Percentiles rank a stretch among this genome's conserved stretches.
Evolutionary conservation across 2,329 filamentous ascomycete genomes (phyloP).

Genomic region (Diplocarpon mali): DNA sequence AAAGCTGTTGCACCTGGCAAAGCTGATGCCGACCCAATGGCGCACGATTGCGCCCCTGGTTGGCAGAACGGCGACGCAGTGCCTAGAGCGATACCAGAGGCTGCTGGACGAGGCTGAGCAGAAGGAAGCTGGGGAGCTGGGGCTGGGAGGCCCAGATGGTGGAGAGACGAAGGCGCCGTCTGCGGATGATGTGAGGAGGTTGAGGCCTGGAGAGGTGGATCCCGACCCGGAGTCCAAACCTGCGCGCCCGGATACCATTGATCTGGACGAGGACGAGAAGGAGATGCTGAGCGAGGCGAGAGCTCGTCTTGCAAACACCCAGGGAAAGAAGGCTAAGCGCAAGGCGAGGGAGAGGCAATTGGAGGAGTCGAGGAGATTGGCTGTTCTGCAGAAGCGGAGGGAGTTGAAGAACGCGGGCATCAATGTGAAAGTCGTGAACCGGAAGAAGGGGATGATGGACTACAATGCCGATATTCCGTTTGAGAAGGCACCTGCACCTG

Average conservation of each 20-base stretch:
- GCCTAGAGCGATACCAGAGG: constrained; percentile 92
- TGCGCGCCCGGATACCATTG: constrained; percentile 89
- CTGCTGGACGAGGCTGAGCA: constrained; percentile 92
- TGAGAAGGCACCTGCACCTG: constrained; percentile 77
- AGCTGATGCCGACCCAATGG: constrained; percentile 99
- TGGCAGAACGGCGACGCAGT: constrained; percentile 92
- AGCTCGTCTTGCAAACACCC: constrained; percentile 90
- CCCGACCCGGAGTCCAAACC: constrained; percentile 97
- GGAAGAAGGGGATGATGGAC: constrained; percentile 96
- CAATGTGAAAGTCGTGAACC: constrained; percentile 88
- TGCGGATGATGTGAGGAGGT: constrained; percentile 79
- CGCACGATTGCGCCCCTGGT: constrained; percentile 95
- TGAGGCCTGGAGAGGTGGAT: constrained; percentile 88
- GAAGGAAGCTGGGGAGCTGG: constrained; percentile 69
- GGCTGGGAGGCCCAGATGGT: constrained; percentile 74
- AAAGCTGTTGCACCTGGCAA: constrained; percentile 89
- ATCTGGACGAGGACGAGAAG: constrained; percentile 97
- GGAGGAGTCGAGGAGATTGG: constrained; percentile 84
- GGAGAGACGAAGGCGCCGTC: constrained; percentile 79
- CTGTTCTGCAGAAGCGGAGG: constrained; percentile 84
- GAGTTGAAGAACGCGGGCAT: constrained; percentile 97
- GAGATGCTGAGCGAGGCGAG: constrained; percentile 98
- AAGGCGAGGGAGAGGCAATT: constrained; percentile 93
- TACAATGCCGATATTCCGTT: constrained; percentile 99
- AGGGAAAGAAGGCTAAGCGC: constrained; percentile 97